Percentiles rank a stretch among this genome's conserved stretches.
phyloP scores from a whole-genome alignment of 192 early-diverging fungal genomes.

The Entophlyctis luteolus region DNA sequence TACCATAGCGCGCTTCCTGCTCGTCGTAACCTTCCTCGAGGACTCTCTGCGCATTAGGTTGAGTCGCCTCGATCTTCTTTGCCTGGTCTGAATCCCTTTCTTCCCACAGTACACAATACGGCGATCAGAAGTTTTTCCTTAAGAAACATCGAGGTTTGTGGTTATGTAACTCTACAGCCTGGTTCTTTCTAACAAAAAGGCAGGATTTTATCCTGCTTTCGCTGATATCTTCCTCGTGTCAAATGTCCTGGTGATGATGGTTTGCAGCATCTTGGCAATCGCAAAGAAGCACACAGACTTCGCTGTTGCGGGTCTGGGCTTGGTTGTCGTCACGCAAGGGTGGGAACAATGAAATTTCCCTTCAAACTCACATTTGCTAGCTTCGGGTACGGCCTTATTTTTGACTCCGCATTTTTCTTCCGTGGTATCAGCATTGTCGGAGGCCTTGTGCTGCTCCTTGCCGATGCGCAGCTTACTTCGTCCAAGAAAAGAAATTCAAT shows the following conservation, averaged over 20 bases:
- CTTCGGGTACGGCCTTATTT: conserved; percentile 90
- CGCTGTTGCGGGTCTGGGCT: conserved; percentile 78
- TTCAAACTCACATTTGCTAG: too few relatives aligned
- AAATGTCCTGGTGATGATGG: conserved; percentile 84
- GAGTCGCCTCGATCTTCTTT: background rate
- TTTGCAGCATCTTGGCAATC: conserved; percentile 79
- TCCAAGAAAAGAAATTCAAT: conserved; percentile 44
- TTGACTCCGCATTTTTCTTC: conserved; percentile 84
- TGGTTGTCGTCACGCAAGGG: conserved; percentile 74
- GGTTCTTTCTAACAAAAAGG: background rate
- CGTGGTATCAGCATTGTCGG: conserved; percentile 91
- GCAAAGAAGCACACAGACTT: conserved; percentile 73
- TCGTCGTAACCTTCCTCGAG: conserved; percentile 94
- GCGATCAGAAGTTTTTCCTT: conserved; percentile 83
- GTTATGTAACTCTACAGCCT: too few relatives aligned
- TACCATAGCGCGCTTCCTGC: conserved; percentile 83
- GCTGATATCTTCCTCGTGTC: conserved; percentile 80
- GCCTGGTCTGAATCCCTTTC: background rate
- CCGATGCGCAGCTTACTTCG: conserved; percentile 60
- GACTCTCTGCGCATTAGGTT: conserved; percentile 80
- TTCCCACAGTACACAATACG: conserved; percentile 68
- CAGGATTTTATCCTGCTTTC: conserved; percentile 69
- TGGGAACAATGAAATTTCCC: background rate
- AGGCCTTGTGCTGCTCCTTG: conserved; percentile 90
- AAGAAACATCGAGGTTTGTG: conserved; percentile 63